Evolutionary conservation across 768 basidiomycete genomes (phyloP), one percentile per base, ranked within the genome.

Genomic region (Suillus sp.): DNA sequence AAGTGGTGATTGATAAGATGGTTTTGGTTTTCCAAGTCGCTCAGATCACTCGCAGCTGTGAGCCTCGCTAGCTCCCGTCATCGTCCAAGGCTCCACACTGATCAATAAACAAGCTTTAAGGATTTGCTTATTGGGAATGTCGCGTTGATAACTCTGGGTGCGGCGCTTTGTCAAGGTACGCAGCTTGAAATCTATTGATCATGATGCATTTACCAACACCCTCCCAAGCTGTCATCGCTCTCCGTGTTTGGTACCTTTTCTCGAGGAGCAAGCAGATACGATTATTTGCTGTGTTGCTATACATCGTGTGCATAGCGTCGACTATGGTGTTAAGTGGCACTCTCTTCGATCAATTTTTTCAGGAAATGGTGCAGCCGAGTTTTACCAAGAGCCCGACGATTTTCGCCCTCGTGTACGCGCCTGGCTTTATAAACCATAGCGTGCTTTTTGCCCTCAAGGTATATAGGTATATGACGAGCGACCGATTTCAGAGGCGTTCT

Each of bases 181-280:
- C 27, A 35, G 6, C 40, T 42, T 27, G 11, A 22, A 38, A 47
- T 22, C 16, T 16, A 7, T 38, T 27, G 30, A 34, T 34, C 32
- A 34, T 4, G 32, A 37, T 53, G 16, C 22, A n/a, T 64, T 13
- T 47, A 14, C 27, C 30, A 40, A 50, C 14, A 1, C 27, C 40
- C 34, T 22, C 27, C 7, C 3, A 32, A 64, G 63, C 51, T 55
- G 61, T 62, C 42, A 62, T 64, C 40, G 30, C 63, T 51, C 32
- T 64, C 32, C 61, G 63, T 20, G 63, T 64, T n/a, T 64, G 63
- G 63, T 63, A 62, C 42, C 61, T 64, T 18, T 64, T 64, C n/a
- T 9, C 42, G 32, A 50, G 53, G 55, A 62, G 42, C 20, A 47
- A 18, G n/a, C n/a, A 27, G 38, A 53, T 64, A 30, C 47, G 30